Percentiles rank a stretch among this genome's conserved stretches.
Conservation (phyloP, 345 rosid genomes). For the Lepidium africanum region DNA sequence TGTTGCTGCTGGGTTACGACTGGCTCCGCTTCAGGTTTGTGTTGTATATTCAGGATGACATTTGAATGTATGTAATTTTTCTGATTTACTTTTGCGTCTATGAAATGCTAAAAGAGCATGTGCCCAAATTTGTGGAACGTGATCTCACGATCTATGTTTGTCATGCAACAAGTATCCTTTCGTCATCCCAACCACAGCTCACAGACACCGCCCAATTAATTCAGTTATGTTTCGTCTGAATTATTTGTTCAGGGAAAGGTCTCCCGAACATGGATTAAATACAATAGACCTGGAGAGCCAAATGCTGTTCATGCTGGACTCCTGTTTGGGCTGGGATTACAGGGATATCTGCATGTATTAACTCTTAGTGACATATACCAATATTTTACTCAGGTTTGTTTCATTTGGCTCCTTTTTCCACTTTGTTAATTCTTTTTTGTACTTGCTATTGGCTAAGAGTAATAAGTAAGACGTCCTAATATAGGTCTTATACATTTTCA, state of each 20-base stretch:
- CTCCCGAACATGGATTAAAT: constrained; percentile 91
- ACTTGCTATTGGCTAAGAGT: background rate
- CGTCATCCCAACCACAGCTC: background rate
- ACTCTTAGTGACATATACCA: constrained; percentile 70
- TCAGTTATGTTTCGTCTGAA: constrained; percentile 6
- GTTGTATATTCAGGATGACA: constrained; percentile 6
- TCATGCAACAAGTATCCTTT: constrained; percentile 4
- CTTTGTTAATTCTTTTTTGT: background rate
- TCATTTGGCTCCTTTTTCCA: background rate
- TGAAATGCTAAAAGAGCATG: background rate
- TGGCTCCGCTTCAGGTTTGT: constrained; percentile 88
- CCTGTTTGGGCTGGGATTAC: constrained; percentile 88
- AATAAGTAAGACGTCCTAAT: background rate
- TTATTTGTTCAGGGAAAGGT: constrained; percentile 69
- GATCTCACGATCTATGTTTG: constrained; percentile 5
- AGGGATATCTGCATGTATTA: constrained; percentile 81
- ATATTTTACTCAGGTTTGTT: constrained; percentile 71
- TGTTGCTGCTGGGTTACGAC: constrained; percentile 91
- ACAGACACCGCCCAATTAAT: background rate
- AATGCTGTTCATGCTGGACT: constrained; percentile 89
- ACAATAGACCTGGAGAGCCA: constrained; percentile 89
- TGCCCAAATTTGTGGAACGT: background rate
- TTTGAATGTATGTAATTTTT: background rate
- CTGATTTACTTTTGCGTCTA: background rate
- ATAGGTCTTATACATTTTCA: background rate